Percentiles rank a stretch among this genome's conserved stretches.
phyloP scores from a whole-genome alignment of 352 stramenopile genomes.

The Phytophthora sp. region DNA sequence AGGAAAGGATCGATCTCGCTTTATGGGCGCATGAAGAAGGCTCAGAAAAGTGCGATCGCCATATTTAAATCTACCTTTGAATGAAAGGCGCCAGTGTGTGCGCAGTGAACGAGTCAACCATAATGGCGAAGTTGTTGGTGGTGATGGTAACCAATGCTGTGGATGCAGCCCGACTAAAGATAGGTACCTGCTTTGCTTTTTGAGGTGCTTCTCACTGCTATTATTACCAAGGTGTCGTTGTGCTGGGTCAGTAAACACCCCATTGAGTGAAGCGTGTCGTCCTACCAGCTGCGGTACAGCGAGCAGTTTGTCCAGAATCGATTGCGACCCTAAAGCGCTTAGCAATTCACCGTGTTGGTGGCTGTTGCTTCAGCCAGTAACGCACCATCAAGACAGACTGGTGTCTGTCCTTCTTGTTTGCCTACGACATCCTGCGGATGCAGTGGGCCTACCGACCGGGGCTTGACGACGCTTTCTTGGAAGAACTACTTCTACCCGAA shows the following conservation, averaged over 20 bases:
- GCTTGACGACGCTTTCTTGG: conserved; percentile 40
- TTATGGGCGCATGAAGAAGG: conserved; percentile 86
- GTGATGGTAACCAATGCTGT: not conserved
- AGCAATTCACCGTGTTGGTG: not conserved
- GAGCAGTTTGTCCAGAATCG: too few species aligned
- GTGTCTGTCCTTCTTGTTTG: not conserved
- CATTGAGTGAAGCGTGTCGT: conserved; percentile 1
- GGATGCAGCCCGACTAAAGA: too few species aligned
- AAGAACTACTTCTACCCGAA: conserved; percentile 43
- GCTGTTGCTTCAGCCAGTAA: not conserved
- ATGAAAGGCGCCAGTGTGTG: conserved; percentile 36
- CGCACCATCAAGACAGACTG: not conserved
- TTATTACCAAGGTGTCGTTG: conserved; percentile 16
- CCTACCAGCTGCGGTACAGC: too few species aligned
- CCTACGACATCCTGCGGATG: conserved; percentile 18
- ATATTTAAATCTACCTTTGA: conserved; percentile 88
- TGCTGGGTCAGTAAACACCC: not conserved
- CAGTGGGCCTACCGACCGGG: conserved; percentile 10
- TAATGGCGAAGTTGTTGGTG: not conserved
- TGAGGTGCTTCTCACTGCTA: conserved; percentile 6
- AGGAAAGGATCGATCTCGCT: conserved; percentile 59
- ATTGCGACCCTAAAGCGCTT: not conserved
- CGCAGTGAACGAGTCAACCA: conserved; percentile 7
- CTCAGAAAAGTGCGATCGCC: conserved; percentile 76
- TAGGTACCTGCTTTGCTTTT: conserved; percentile 4